A percentile compares a stretch with the other conserved stretches of the same genome.
Evolutionary conservation across 2,329 filamentous ascomycete species (phyloP).

Genomic region (Ophiostoma fasciatum): DNA sequence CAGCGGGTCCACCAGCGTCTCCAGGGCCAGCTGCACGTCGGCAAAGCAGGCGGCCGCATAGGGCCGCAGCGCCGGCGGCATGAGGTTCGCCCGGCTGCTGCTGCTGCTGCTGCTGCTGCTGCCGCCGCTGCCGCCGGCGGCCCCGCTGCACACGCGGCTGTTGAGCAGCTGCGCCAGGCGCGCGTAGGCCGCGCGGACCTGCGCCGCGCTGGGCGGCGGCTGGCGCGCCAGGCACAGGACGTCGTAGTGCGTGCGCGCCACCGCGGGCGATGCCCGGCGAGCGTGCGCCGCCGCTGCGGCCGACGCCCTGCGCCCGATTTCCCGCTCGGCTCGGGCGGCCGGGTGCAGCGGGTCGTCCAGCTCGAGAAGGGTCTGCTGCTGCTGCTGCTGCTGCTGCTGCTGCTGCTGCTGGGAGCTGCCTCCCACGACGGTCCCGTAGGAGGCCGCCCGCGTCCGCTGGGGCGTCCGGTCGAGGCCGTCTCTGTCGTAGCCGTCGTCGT

Average conservation of each 20-base stretch:
- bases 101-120: neutral
- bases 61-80: slow-evolving; percentile 24
- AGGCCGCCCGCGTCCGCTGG: no score
- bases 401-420: no score
- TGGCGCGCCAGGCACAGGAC: slow-evolving; percentile 26
- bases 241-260: slow-evolving; percentile 26
- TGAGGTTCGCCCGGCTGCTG: slow-evolving; percentile 10
- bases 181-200: slow-evolving; percentile 29
- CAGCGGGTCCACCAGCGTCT: slow-evolving; percentile 30
- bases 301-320: no score
- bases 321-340: no score
- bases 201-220: slow-evolving; percentile 17
- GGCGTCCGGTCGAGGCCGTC: no score
- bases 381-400: no score
- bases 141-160: slow-evolving; percentile 21
- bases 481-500: slow-evolving; percentile 8
- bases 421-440: no score
- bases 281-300: no score
- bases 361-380: no score
- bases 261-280: no score
- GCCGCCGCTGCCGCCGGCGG: slow-evolving; percentile 7
- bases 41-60: slow-evolving; percentile 26
- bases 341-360: no score
- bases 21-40: slow-evolving; percentile 28
- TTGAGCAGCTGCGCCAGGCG: slow-evolving; percentile 30